These are phyloP conservation scores for Eustoma russellianum DNA, from an alignment of 257 asterid species.

Conservation along the genomic window DNA sequence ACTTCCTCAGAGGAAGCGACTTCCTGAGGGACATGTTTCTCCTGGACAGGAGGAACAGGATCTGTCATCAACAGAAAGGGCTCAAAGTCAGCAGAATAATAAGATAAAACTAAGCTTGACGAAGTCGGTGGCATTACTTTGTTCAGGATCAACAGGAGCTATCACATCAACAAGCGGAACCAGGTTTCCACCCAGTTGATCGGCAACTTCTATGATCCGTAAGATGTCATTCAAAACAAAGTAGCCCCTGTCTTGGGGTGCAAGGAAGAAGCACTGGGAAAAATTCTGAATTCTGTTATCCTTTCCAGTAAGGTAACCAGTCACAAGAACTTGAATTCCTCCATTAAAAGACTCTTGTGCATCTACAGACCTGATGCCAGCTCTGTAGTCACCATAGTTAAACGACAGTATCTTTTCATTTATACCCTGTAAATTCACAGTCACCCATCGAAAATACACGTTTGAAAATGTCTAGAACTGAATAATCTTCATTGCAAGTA, in stretches of 20 bases:
- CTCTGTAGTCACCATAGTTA: conserved; percentile 50
- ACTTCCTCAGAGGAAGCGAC: conserved; percentile 47
- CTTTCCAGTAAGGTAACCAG: conserved; percentile 64
- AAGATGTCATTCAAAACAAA: conserved; percentile 89
- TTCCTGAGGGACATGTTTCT: conserved; percentile 43
- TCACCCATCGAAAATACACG: not conserved
- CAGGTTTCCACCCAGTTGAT: conserved; percentile 20
- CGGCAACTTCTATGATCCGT: conserved; percentile 41
- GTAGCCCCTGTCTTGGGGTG: conserved; percentile 89
- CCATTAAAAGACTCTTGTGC: conserved; percentile 72
- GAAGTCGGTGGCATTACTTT: conserved; percentile 27
- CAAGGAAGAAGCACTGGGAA: conserved; percentile 83
- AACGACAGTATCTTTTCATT: conserved; percentile 69
- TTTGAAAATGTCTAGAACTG: no score
- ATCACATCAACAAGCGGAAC: conserved; percentile 29
- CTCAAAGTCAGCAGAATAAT: not conserved
- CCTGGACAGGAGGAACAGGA: conserved; percentile 42
- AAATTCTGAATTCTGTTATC: conserved; percentile 47
- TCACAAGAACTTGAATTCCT: conserved; percentile 88
- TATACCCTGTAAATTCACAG: conserved; percentile 52
- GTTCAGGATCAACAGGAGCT: conserved; percentile 43
- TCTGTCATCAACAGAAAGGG: conserved; percentile 20
- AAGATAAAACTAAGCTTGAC: conserved; percentile 6
- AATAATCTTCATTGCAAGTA: no score
- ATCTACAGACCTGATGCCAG: conserved; percentile 77